Evolutionary conservation across 139 green algal species (phyloP).

Genomic region (Chlamydomonas schloesseri): DNA sequence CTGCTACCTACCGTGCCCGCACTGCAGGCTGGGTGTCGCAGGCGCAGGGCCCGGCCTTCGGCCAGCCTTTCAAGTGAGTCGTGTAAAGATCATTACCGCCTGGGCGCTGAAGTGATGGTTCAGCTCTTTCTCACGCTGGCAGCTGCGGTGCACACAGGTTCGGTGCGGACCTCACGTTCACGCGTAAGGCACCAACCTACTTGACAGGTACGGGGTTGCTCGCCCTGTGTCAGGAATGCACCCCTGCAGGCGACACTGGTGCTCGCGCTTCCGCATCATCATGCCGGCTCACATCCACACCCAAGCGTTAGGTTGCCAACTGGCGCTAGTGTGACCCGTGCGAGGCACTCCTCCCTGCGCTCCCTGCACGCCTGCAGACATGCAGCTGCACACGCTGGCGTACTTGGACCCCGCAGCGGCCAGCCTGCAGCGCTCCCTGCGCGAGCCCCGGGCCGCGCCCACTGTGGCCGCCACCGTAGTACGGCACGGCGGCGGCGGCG

Average conservation of each 20-base stretch:
- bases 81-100: too few species aligned
- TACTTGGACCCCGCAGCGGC: conserved; percentile 34
- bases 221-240: too few species aligned
- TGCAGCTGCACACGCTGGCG: conserved; percentile 25
- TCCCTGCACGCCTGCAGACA: too few species aligned
- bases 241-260: too few species aligned
- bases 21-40: conserved; percentile 27
- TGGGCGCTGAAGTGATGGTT: too few species aligned
- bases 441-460: neutral
- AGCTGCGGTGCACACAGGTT: neutral
- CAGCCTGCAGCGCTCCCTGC: neutral
- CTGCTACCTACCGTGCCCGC: neutral
- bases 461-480: neutral
- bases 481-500: conserved; percentile 1
- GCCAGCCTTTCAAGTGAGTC: conserved; percentile 32
- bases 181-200: neutral
- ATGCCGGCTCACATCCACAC: too few species aligned
- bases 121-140: too few species aligned
- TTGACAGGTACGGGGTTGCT: too few species aligned
- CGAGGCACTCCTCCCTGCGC: too few species aligned
- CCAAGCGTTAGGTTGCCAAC: too few species aligned
- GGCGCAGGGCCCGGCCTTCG: conserved; percentile 3
- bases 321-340: too few species aligned
- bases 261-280: too few species aligned
- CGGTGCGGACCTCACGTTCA: conserved; percentile 16